Base-by-base conservation (phyloP, 169 alveolate genomes). In the Plasmodium vinckei region DNA sequence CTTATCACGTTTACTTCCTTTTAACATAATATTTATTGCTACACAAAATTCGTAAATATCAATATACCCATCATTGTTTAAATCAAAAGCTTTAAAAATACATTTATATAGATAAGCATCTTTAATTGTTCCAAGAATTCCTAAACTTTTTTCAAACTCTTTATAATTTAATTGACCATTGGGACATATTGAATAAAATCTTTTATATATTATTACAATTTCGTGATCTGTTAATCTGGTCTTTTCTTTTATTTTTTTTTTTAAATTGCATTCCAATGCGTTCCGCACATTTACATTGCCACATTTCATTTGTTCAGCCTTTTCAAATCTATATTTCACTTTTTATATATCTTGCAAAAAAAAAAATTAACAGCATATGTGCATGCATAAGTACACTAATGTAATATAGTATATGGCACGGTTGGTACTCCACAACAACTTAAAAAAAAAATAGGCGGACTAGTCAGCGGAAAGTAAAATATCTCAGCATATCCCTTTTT, bases 51-150 rank as follows among this genome's bases (percentile, higher is more conserved):
- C 97, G 49, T 88, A 89, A 59, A 94, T 92, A 57, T 94, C 96
- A 19, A 95, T 75, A 71, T 72, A 77, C 1, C 89, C 95, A 77
- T 95, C 96, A 13, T 82, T 89, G 72, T 95, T 82, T 33, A 54
- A 23, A 61, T 95, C 97, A 71, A 95, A 94, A 5, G 97, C 97
- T 51, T 75, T 88, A 68, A 95, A 95, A 65, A 95, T 93, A 9
- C 57, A 61, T 46, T 44, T 60, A 21, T 75, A 75, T 13, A 75
- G 25, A 63, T 75, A 73, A 1, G 87, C 94, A 73, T 86, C 73
- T 67, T 91, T 42, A 54, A 91, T 51, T 42, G 94, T 19, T 23
- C 92, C 87, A 7, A 67, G 49, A 61, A 72, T 75, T 56, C 94
- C 79, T 77, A 86, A 44, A 67, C 77, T 60, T 54, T 73, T 86